These are phyloP conservation scores for Metschnikowia anglica DNA, from an alignment of 805 yeast species.

Conservation along the genomic window DNA sequence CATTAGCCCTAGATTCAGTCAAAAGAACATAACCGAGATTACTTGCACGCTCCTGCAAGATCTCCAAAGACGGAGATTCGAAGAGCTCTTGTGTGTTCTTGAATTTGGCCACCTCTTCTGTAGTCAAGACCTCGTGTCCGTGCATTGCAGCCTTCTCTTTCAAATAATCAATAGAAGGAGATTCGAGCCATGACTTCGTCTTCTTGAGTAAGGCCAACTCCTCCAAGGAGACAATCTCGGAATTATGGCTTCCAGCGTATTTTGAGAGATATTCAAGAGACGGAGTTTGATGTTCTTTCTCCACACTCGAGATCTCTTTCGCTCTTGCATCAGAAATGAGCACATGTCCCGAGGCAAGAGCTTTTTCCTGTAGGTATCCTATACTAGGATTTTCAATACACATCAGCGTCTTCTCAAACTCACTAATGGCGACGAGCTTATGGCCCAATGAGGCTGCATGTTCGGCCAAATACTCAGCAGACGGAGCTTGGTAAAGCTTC, in stretches of 20 bases:
- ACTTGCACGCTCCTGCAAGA: slow-evolving; percentile 24
- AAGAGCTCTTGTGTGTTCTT: slow-evolving; percentile 4
- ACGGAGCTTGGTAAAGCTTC: slow-evolving; percentile 1
- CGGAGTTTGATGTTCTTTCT: slow-evolving; percentile 8
- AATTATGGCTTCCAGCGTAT: background rate
- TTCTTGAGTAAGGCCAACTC: slow-evolving; percentile 5
- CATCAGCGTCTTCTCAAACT: slow-evolving; percentile 10
- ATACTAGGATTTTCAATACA: slow-evolving; percentile 10
- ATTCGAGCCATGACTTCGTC: slow-evolving; percentile 3
- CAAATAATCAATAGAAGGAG: slow-evolving; percentile 15
- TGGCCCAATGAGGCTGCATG: slow-evolving; percentile 3
- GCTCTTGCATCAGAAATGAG: slow-evolving; percentile 9
- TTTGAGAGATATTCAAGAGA: slow-evolving; percentile 8
- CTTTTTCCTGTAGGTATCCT: slow-evolving; percentile 17
- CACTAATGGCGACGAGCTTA: slow-evolving; percentile 1
- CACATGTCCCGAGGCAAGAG: slow-evolving; percentile 5
- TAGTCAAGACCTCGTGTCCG: slow-evolving; percentile 8
- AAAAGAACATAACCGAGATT: slow-evolving; percentile 26
- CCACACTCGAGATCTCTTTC: slow-evolving; percentile 2
- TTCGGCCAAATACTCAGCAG: slow-evolving; percentile 10
- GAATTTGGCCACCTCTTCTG: slow-evolving; percentile 4
- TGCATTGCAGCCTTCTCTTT: slow-evolving; percentile 5
- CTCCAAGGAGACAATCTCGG: slow-evolving; percentile 4
- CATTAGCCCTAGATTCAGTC: slow-evolving; percentile 8
- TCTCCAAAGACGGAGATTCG: slow-evolving; percentile 21